Evolutionary conservation across 177 flowering plant species (phyloP).

Genomic region (Vitis hybrid): DNA sequence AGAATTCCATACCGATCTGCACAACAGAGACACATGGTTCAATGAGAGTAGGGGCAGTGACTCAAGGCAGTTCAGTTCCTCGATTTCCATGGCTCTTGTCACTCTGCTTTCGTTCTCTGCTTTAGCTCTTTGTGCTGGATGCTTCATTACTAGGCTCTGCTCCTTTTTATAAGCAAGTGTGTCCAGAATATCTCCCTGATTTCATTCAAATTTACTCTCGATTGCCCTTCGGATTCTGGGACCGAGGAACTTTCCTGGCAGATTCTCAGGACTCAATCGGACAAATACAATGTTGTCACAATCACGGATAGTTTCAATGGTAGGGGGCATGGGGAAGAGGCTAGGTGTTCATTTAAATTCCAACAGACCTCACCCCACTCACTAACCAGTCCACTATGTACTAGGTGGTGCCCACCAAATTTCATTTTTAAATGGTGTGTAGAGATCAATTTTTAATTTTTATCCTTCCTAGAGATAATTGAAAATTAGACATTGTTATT

Average conservation of each 20-base stretch:
- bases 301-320: background rate
- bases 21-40: constrained; percentile 57
- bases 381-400: too few species aligned
- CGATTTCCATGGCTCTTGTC: constrained; percentile 31
- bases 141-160: background rate
- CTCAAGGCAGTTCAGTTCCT: constrained; percentile 31
- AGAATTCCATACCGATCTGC: constrained; percentile 42
- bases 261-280: constrained; percentile 19
- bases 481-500: too few species aligned
- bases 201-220: constrained; percentile 3
- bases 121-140: too few species aligned
- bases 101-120: background rate
- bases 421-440: too few species aligned
- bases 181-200: background rate
- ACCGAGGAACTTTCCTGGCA: constrained; percentile 38
- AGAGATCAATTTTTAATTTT: too few species aligned
- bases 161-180: constrained; percentile 8
- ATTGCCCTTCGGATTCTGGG: background rate
- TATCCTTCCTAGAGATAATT: too few species aligned
- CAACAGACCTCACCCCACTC: too few species aligned
- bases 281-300: background rate
- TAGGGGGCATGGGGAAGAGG: too few species aligned
- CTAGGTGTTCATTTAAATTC: too few species aligned
- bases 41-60: constrained; percentile 48
- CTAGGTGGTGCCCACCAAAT: too few species aligned